phyloP scores from a whole-genome alignment of 352 stramenopile species.

The Phytophthora pseudosyringae region DNA sequence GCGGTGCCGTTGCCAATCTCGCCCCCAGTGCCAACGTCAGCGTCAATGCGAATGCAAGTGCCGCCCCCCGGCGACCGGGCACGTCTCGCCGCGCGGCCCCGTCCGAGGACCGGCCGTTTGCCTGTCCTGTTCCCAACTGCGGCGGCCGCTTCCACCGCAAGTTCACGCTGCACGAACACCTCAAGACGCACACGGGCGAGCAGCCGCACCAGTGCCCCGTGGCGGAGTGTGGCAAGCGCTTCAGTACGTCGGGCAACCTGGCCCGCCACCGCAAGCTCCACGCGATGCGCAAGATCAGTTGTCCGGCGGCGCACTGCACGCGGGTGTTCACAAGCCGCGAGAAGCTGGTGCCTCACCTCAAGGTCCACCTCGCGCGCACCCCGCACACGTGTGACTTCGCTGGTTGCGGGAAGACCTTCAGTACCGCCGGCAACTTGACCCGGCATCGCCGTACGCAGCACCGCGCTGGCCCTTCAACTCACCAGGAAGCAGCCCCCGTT shows the following conservation, averaged over 20 bases:
- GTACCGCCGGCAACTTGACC: slow-evolving; percentile 66
- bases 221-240: slow-evolving; percentile 61
- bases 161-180: slow-evolving; percentile 79
- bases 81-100: slow-evolving; percentile 40
- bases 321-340: slow-evolving; percentile 52
- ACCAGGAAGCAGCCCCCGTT: slow-evolving; percentile 3
- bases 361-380: slow-evolving; percentile 56
- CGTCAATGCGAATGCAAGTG: slow-evolving; percentile 15
- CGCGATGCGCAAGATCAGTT: slow-evolving; percentile 50
- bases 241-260: slow-evolving; percentile 68
- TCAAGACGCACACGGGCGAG: slow-evolving; percentile 88
- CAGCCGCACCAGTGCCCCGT: slow-evolving; percentile 74
- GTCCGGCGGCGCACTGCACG: slow-evolving; percentile 48
- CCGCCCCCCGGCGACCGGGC: slow-evolving; percentile 9
- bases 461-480: slow-evolving; percentile 30
- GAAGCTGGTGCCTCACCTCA: slow-evolving; percentile 57
- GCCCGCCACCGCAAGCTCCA: slow-evolving; percentile 61
- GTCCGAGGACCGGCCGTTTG: slow-evolving; percentile 41
- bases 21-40: slow-evolving; percentile 30
- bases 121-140: slow-evolving; percentile 48
- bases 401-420: slow-evolving; percentile 67
- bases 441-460: slow-evolving; percentile 69
- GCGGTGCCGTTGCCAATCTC: slow-evolving; percentile 38
- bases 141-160: slow-evolving; percentile 74
- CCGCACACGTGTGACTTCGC: slow-evolving; percentile 61